Evolutionary conservation across 2,329 filamentous ascomycete species (phyloP).

Genomic region (Cordyceps militaris): DNA sequence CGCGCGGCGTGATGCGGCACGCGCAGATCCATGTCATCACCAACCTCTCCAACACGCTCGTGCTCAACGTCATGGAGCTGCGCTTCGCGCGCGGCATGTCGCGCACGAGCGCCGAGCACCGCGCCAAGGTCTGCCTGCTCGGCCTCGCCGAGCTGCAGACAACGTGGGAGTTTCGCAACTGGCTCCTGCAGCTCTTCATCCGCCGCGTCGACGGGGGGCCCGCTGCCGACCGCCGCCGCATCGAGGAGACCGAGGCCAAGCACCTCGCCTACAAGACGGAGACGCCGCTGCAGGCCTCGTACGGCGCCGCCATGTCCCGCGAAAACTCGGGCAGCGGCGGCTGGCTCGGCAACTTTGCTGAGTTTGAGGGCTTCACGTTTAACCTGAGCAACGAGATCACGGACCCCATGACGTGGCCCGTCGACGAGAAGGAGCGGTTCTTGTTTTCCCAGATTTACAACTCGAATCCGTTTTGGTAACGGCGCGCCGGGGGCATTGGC

Average conservation of each 20-base stretch:
- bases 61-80: slow-evolving; percentile 40
- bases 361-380: slow-evolving; percentile 4
- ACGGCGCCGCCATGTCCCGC: slow-evolving; percentile 4
- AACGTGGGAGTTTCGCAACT: slow-evolving; percentile 42
- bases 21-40: slow-evolving; percentile 41
- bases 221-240: slow-evolving; percentile 25
- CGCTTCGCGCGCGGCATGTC: slow-evolving; percentile 29
- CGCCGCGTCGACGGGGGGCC: slow-evolving; percentile 38
- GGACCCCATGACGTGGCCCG: slow-evolving; percentile 15
- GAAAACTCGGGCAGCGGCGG: not conserved
- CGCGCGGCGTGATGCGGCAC: slow-evolving; percentile 33
- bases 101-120: slow-evolving; percentile 38
- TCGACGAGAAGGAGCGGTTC: slow-evolving; percentile 17
- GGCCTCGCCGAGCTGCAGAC: slow-evolving; percentile 41
- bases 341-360: not conserved
- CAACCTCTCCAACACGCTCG: slow-evolving; percentile 40
- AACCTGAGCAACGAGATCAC: slow-evolving; percentile 6
- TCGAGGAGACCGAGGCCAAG: not conserved
- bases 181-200: slow-evolving; percentile 41
- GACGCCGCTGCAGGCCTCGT: slow-evolving; percentile 7
- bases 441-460: slow-evolving; percentile 19
- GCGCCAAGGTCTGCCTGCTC: slow-evolving; percentile 40
- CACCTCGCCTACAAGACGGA: not conserved
- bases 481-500: no score
- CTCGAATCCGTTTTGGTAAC: slow-evolving; percentile 60